Conservation (phyloP, 495 filamentous ascomycete genomes). For the Tuber magnatum region DNA sequence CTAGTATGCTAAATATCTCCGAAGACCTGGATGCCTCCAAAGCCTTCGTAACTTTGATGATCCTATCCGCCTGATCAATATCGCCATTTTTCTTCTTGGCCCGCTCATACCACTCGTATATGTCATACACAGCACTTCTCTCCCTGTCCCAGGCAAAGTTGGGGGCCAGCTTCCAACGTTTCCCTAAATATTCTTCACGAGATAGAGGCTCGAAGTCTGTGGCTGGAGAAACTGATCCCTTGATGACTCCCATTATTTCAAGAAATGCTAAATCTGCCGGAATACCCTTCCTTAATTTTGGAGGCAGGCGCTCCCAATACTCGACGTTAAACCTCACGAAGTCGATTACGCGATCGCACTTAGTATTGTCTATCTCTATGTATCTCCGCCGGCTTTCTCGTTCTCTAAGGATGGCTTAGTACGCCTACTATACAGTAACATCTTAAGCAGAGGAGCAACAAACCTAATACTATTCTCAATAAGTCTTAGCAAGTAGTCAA, state of each 20-base stretch:
- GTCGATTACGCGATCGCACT: slow-evolving; percentile 34
- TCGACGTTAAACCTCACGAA: slow-evolving; percentile 42
- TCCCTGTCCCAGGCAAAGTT: slow-evolving; percentile 36
- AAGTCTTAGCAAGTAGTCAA: slow-evolving; percentile 42
- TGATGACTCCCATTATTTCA: slow-evolving; percentile 48
- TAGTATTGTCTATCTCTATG: not conserved
- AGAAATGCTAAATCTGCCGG: slow-evolving; percentile 40
- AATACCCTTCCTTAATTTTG: slow-evolving; percentile 17
- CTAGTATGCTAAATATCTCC: slow-evolving; percentile 32
- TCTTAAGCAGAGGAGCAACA: not conserved
- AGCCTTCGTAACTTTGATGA: slow-evolving; percentile 44
- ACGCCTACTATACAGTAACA: not conserved
- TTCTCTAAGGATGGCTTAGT: not conserved
- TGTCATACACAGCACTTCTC: slow-evolving; percentile 40
- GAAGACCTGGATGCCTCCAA: slow-evolving; percentile 8
- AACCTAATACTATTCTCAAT: slow-evolving; percentile 41
- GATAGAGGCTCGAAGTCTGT: slow-evolving; percentile 33
- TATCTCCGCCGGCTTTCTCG: not conserved
- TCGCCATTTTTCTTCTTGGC: slow-evolving; percentile 40
- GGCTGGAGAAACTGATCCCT: slow-evolving; percentile 40
- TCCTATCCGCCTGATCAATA: slow-evolving; percentile 42
- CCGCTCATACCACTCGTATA: slow-evolving; percentile 43
- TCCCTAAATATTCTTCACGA: slow-evolving; percentile 40
- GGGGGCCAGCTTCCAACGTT: slow-evolving; percentile 32
- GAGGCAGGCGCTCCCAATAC: slow-evolving; percentile 43